Evolutionary conservation across 2,329 filamentous ascomycete species (phyloP).

Genomic region (Xenoacremonium recifei): DNA sequence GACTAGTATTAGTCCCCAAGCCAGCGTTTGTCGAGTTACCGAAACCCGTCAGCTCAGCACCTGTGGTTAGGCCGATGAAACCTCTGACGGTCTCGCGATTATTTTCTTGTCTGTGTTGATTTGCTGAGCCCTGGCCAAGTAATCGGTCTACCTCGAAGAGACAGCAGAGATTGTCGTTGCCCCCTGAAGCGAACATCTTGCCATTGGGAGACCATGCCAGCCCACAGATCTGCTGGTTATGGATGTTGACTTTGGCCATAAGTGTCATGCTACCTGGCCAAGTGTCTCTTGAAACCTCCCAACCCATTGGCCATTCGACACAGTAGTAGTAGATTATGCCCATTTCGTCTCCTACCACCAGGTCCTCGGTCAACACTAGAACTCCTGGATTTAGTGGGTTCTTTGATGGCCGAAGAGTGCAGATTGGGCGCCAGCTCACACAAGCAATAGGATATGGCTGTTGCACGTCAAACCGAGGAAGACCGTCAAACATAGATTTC

Average conservation of each 20-base stretch:
- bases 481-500: conserved; percentile 70
- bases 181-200: conserved; percentile 77
- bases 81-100: conserved; percentile 1
- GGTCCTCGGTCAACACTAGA: conserved; percentile 70
- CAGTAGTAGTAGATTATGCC: conserved; percentile 87
- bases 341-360: conserved; percentile 80
- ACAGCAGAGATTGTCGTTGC: conserved; percentile 88
- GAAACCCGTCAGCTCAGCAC: neutral
- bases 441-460: conserved; percentile 75
- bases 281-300: conserved; percentile 60
- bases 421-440: conserved; percentile 73
- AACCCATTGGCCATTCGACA: conserved; percentile 75
- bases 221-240: conserved; percentile 89
- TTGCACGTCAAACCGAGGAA: conserved; percentile 71
- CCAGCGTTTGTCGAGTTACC: conserved; percentile 15
- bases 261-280: conserved; percentile 80
- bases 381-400: conserved; percentile 46
- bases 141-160: conserved; percentile 72
- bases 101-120: conserved; percentile 1
- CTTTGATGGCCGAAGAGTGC: conserved; percentile 50
- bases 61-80: neutral
- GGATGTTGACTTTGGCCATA: conserved; percentile 72
- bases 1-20: conserved; percentile 27
- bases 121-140: conserved; percentile 25
- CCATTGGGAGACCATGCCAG: conserved; percentile 83